A percentile compares a stretch with the other conserved stretches of the same genome.
phyloP scores from a whole-genome alignment of 257 asterid species.

The Scutellaria minor region DNA sequence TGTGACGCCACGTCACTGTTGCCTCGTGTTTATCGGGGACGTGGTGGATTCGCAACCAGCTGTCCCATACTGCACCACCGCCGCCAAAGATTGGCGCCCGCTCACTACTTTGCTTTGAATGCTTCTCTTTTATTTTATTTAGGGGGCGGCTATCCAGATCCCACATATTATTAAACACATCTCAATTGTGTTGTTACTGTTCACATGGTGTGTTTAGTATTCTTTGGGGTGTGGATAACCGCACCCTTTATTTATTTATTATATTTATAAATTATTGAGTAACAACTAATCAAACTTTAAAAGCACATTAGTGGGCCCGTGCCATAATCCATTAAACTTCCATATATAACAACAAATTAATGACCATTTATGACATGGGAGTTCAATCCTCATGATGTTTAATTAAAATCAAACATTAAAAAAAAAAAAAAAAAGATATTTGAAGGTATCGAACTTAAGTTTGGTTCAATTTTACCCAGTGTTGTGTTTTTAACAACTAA shows the following conservation, averaged over 20 bases:
- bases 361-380: not conserved
- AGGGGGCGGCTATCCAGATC: too few relatives aligned
- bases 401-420: too few relatives aligned
- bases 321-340: too few relatives aligned
- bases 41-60: slow-evolving; percentile 29
- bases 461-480: too few relatives aligned
- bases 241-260: not conserved
- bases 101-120: slow-evolving; percentile 12
- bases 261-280: not conserved
- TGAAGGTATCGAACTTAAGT: too few relatives aligned
- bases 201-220: too few relatives aligned
- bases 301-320: not conserved
- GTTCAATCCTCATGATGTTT: not conserved
- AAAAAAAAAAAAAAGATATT: too few relatives aligned
- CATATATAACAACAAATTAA: not conserved
- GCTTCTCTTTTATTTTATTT: not conserved
- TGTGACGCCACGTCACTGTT: slow-evolving; percentile 33
- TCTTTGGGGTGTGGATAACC: too few relatives aligned
- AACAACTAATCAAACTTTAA: not conserved
- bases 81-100: not conserved
- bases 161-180: too few relatives aligned
- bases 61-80: slow-evolving; percentile 10
- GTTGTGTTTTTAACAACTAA: too few relatives aligned
- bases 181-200: too few relatives aligned
- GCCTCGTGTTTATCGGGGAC: slow-evolving; percentile 28